Evolutionary conservation across 176 grass and related monocot species (phyloP).

Genomic region (Oryza rufipogon): DNA sequence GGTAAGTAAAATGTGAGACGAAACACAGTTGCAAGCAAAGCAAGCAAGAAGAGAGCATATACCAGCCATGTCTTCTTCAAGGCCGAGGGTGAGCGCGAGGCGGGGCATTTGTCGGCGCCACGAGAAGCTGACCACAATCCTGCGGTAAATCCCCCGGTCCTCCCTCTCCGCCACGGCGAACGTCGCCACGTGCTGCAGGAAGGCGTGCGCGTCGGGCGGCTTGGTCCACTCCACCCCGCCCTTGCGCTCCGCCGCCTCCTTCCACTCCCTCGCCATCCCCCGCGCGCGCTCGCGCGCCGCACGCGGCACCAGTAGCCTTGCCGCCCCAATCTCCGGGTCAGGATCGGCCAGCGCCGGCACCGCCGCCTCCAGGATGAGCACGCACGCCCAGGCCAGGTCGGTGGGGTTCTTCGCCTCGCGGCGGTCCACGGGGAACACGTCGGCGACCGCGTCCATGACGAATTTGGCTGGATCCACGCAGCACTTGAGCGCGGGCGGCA

Average conservation of each 20-base stretch:
- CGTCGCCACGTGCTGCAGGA: slow-evolving; percentile 83
- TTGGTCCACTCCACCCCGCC: slow-evolving; percentile 77
- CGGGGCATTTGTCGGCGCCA: slow-evolving; percentile 91
- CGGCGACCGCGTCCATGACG: slow-evolving; percentile 68
- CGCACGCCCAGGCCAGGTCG: slow-evolving; percentile 86
- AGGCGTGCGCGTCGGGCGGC: slow-evolving; percentile 80
- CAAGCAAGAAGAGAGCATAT: slow-evolving; percentile 24
- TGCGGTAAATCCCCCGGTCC: slow-evolving; percentile 64
- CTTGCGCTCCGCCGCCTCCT: slow-evolving; percentile 61
- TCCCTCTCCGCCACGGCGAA: slow-evolving; percentile 65
- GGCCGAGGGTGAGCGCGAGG: slow-evolving; percentile 69
- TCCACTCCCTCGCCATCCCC: slow-evolving; percentile 69
- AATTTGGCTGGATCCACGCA: slow-evolving; percentile 88
- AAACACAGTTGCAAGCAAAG: not conserved
- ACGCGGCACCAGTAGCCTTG: slow-evolving; percentile 60
- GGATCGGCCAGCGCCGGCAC: slow-evolving; percentile 69
- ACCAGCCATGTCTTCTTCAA: slow-evolving; percentile 86
- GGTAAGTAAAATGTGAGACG: not conserved
- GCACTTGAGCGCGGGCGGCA: slow-evolving; percentile 59
- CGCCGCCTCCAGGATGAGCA: slow-evolving; percentile 81
- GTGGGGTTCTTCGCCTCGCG: slow-evolving; percentile 58
- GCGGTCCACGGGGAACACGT: slow-evolving; percentile 74
- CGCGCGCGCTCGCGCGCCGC: slow-evolving; percentile 50
- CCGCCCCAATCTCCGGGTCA: slow-evolving; percentile 51
- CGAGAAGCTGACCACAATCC: slow-evolving; percentile 83